Percentiles rank a stretch among this genome's conserved stretches.
These are phyloP conservation scores for Lantana camara DNA, from an alignment of 257 asterid genomes.

Conservation along the genomic window DNA sequence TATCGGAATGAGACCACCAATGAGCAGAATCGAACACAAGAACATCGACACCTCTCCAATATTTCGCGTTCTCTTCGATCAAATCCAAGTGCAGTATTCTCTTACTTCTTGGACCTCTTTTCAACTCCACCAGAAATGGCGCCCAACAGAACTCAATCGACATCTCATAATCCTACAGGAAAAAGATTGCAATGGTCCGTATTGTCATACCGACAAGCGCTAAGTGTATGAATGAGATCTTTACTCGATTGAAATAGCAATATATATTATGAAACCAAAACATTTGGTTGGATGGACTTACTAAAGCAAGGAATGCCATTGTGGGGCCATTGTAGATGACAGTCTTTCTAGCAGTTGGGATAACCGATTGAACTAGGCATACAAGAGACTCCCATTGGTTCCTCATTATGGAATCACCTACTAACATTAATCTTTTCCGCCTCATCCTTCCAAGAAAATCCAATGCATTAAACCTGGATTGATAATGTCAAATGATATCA, in stretches of 20 bases:
- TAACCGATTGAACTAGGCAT: constrained; percentile 79
- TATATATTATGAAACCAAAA: too few species aligned
- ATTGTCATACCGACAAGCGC: neutral
- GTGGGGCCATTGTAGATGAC: constrained; percentile 81
- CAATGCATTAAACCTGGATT: constrained; percentile 78
- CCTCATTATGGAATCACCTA: constrained; percentile 92
- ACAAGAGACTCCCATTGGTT: constrained; percentile 98
- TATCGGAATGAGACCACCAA: constrained; percentile 92
- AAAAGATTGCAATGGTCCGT: too few species aligned
- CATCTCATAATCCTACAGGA: constrained; percentile 78
- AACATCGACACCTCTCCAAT: constrained; percentile 86
- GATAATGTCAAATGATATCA: neutral
- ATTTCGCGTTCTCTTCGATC: constrained; percentile 88
- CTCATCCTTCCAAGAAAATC: constrained; percentile 89
- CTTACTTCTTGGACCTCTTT: constrained; percentile 56
- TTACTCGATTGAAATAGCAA: too few species aligned
- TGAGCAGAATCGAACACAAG: constrained; percentile 95
- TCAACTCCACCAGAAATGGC: constrained; percentile 81
- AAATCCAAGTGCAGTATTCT: constrained; percentile 71
- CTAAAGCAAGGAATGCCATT: constrained; percentile 89
- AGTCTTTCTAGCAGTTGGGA: constrained; percentile 67
- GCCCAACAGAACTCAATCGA: constrained; percentile 93
- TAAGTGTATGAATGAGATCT: too few species aligned
- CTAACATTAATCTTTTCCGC: constrained; percentile 85
- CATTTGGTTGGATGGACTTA: constrained; percentile 28